Percentiles rank a stretch among this genome's conserved stretches.
These are phyloP conservation scores for Phytophthora litchii DNA, from an alignment of 352 stramenopile genomes.

Conservation along the genomic window DNA sequence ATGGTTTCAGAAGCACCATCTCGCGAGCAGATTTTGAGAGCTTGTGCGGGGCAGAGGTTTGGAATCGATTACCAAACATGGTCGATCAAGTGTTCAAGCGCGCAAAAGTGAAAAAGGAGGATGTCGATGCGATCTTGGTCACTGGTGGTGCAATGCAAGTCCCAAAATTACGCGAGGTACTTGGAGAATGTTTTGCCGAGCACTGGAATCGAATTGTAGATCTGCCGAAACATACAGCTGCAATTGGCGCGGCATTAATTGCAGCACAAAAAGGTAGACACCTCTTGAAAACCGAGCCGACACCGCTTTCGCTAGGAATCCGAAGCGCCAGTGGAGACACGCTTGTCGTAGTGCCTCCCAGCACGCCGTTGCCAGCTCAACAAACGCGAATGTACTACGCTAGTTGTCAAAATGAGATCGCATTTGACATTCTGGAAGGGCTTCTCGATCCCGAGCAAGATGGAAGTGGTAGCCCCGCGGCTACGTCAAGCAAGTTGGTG, in stretches of 20 bases:
- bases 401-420: slow-evolving; percentile 35
- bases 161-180: slow-evolving; percentile 28
- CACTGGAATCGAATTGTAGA: slow-evolving; percentile 18
- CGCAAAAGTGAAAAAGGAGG: slow-evolving; percentile 22
- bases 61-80: slow-evolving; percentile 19
- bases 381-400: slow-evolving; percentile 44
- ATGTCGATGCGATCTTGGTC: slow-evolving; percentile 41
- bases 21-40: slow-evolving; percentile 46
- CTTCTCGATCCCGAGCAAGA: slow-evolving; percentile 15
- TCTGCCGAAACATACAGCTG: slow-evolving; percentile 23
- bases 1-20: slow-evolving; percentile 36
- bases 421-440: slow-evolving; percentile 41
- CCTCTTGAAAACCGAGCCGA: slow-evolving; percentile 31
- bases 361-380: slow-evolving; percentile 23
- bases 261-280: not conserved
- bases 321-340: slow-evolving; percentile 38
- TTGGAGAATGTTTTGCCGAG: slow-evolving; percentile 24
- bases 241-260: slow-evolving; percentile 28
- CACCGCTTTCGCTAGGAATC: slow-evolving; percentile 37
- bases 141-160: slow-evolving; percentile 38
- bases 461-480: not conserved
- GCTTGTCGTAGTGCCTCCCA: slow-evolving; percentile 30
- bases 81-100: slow-evolving; percentile 32
- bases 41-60: slow-evolving; percentile 39
- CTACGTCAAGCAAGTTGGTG: slow-evolving; percentile 8